Conservation (phyloP, 2,329 filamentous ascomycete genomes). For the Coniella vitis region DNA sequence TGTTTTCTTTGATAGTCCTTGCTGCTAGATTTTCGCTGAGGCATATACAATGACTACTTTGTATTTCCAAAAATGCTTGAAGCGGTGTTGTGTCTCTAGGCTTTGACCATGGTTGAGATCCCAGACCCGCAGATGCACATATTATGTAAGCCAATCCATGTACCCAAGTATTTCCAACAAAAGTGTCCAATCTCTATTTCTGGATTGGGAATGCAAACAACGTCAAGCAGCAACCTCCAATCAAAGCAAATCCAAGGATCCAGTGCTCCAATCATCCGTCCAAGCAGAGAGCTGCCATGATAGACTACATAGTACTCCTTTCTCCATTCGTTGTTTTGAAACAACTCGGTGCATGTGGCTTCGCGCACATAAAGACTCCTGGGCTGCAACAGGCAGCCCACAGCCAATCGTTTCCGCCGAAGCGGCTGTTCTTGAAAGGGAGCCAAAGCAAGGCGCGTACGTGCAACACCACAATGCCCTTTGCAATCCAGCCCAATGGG, state of each 20-base stretch:
- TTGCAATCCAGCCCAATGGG: background rate
- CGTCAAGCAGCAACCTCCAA: too few relatives aligned
- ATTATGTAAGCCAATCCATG: too few relatives aligned
- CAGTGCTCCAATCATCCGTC: background rate
- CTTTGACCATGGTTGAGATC: too few relatives aligned
- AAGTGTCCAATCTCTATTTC: too few relatives aligned
- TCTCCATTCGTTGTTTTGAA: background rate
- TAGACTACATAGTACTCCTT: background rate
- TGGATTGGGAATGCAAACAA: too few relatives aligned
- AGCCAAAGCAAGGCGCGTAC: background rate
- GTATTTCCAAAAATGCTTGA: too few relatives aligned
- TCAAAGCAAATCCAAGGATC: background rate
- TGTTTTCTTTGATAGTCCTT: too few relatives aligned
- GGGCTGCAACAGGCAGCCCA: background rate
- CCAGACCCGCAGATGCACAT: too few relatives aligned
- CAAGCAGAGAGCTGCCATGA: background rate
- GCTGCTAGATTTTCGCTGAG: too few relatives aligned
- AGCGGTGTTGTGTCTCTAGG: too few relatives aligned
- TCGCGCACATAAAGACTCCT: background rate
- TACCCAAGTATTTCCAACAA: too few relatives aligned
- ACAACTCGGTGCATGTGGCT: slow-evolving; percentile 1
- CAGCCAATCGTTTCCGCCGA: background rate
- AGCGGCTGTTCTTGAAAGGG: background rate
- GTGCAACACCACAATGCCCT: background rate
- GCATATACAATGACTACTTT: too few relatives aligned